These are phyloP conservation scores for Pseudomicrostroma phylloplanum DNA, from an alignment of 1,284 basidiomycete species.

Conservation along the genomic window DNA sequence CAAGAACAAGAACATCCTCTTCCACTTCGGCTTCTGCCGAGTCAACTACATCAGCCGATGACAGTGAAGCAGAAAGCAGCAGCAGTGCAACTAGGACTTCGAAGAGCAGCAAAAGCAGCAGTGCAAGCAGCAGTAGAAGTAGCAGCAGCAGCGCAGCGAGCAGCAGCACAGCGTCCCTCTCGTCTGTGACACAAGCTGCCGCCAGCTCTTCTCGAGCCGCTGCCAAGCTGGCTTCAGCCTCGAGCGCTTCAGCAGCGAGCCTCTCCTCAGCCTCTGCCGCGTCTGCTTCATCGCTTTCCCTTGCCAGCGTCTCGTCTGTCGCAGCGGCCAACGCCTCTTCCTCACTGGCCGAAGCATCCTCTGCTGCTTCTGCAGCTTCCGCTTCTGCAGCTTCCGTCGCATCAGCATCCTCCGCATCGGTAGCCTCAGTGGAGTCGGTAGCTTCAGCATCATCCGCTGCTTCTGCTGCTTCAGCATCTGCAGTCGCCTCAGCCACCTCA, in stretches of 20 bases:
- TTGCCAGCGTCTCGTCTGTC: neutral
- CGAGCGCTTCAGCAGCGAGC: neutral
- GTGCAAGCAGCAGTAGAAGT: neutral
- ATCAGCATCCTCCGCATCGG: neutral
- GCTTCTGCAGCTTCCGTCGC: neutral
- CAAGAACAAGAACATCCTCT: too few species aligned
- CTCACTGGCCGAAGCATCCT: neutral
- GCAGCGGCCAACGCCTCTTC: neutral
- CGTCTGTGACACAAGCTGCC: neutral
- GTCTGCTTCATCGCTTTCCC: neutral
- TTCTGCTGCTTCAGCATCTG: neutral
- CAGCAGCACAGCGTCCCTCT: neutral
- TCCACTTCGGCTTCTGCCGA: too few species aligned
- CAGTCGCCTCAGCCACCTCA: neutral
- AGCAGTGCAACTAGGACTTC: neutral
- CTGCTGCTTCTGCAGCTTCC: neutral
- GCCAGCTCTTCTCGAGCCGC: neutral
- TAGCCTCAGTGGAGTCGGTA: neutral
- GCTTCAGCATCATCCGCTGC: slow-evolving; percentile 2
- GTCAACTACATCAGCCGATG: too few species aligned
- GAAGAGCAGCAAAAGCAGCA: neutral
- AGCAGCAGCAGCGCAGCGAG: neutral
- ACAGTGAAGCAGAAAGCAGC: neutral
- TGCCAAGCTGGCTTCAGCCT: neutral
- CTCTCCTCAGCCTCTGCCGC: neutral